Evolutionary conservation across 345 rosid species (phyloP), one percentile per base, ranked within the genome.

Genomic region (Gossypium arboreum): DNA sequence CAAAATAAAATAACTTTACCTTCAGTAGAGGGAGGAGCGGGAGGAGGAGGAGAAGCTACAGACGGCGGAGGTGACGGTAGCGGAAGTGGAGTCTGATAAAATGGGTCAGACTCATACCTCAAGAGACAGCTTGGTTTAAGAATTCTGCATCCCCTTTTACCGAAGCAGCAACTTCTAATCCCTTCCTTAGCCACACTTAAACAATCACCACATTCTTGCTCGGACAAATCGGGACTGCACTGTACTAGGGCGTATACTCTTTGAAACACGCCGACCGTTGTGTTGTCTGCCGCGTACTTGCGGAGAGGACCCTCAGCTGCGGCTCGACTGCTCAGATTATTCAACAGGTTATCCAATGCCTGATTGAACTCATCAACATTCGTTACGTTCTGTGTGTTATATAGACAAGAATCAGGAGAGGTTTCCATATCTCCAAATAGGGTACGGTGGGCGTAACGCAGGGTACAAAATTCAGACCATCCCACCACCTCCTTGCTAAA

Each of bases 151-250:
- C 85, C 87, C 56, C 4, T 60, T 76, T 71, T 84, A 71, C 80
- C 78, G 44, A 41, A 51, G 59, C 87, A 81, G 47, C 80, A 84
- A 16, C 25, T 24, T 22, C 81, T 73, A 63, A 84, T 82, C 73
- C 41, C 44, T 0, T 71, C 27, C 51, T 64, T 48, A 55, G 79
- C 76, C 20, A 1, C 29, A 1, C 60, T 41, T 67, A 87, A 75
- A 83, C 94, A 90, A 7, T 15, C 44, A 7, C 71, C 55, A 75
- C 94, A 88, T 2, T 86, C 83, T 24, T 22, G 0, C 59, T 54
- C 71, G 65, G 83, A 73, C 45, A 92, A 57, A 65, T 92, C 94
- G 1, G 85, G 83, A 3, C 88, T 83, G 79, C 93, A 92, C 81
- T 92, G 92, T 4, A 83, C 59, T 7, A 27, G 29, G 9, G 81